Conservation (phyloP, 257 asterid genomes). For the Forsythia suspensa region DNA sequence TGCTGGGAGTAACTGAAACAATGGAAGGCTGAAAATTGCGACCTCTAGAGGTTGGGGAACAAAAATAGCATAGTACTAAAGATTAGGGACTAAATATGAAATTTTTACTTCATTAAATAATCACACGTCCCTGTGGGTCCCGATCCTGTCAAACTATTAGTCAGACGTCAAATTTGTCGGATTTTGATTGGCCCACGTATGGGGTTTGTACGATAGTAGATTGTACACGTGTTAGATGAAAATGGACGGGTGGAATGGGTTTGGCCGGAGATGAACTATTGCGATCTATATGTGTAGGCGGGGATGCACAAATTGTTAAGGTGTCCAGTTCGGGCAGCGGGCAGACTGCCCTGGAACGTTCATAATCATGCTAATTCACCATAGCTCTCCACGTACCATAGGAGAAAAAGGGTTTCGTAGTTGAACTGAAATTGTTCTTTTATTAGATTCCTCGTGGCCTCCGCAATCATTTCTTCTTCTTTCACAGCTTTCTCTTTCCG, state of each 20-base stretch:
- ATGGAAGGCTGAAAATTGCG: neutral
- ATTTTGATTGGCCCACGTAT: constrained; percentile 35
- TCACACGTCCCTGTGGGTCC: neutral
- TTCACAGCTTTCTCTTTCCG: neutral
- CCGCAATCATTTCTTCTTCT: neutral
- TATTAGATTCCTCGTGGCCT: neutral
- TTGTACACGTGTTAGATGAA: constrained; percentile 39
- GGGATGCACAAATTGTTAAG: constrained; percentile 14
- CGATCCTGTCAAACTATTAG: constrained; percentile 1
- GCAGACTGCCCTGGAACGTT: neutral
- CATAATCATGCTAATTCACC: neutral
- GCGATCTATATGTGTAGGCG: constrained; percentile 26
- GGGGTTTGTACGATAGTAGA: too few relatives aligned
- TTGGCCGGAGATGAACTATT: constrained; percentile 31
- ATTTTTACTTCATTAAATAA: neutral
- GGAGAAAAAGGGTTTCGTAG: neutral
- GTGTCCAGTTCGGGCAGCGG: constrained; percentile 16
- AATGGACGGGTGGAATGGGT: constrained; percentile 41
- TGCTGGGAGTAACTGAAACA: neutral
- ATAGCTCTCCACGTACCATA: neutral
- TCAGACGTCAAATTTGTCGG: constrained; percentile 2
- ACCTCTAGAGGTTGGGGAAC: neutral
- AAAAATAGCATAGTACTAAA: neutral
- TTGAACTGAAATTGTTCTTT: neutral
- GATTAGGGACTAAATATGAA: neutral